Base-by-base conservation (phyloP, 208 protist species). In the Trypanosoma platydactyli region DNA sequence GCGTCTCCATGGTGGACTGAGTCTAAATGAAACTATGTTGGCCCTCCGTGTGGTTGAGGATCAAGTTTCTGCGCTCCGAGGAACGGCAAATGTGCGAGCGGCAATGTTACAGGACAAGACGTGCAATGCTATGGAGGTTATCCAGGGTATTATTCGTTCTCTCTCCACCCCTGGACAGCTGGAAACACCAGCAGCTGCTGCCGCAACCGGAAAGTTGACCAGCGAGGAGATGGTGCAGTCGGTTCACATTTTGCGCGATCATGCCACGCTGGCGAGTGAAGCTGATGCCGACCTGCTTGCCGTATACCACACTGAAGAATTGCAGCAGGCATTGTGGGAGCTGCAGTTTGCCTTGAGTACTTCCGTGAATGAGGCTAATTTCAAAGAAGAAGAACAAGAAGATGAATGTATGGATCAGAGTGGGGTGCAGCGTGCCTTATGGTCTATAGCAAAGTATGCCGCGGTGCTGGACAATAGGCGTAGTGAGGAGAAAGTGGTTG, bases 361-460 rank as follows among this genome's bases (percentile, higher is more conserved):
- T 49, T 16, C n/a, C 33, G 22, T 20, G 5, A 3, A 38, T 38
- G 25, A 5, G 15, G 40, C 41, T 49, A 13, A 45, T 27, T 29
- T 20, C n/a, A 13, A 50, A 42, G 56, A 62, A 49, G 40, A 59
- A 30, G 53, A 50, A 42, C 38, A 62, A 49, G 40, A 59, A 30
- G 53, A 18, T 22, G n/a, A 1, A 3, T 42, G 11, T 29, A 13
- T 20, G 49, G 0, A 11, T 0, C 57, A 50, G 7, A 41, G 16
- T 16, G 38, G 35, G 15, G 16, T 49, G 20, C 57, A 62, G 13
- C 24, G n/a, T 25, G 38, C 22, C 0, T 20, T 62, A 0, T 18
- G 30, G 3, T 24, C 41, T 12, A 20, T 62, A 40, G 16, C 12
- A 20, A 22, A 5, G 20, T 50, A 52, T 33, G 4, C 57, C 20